Percentiles rank a stretch among this genome's conserved stretches.
Evolutionary conservation across 441 rosid species (phyloP).

Genomic region (Eutrema salsugineum): DNA sequence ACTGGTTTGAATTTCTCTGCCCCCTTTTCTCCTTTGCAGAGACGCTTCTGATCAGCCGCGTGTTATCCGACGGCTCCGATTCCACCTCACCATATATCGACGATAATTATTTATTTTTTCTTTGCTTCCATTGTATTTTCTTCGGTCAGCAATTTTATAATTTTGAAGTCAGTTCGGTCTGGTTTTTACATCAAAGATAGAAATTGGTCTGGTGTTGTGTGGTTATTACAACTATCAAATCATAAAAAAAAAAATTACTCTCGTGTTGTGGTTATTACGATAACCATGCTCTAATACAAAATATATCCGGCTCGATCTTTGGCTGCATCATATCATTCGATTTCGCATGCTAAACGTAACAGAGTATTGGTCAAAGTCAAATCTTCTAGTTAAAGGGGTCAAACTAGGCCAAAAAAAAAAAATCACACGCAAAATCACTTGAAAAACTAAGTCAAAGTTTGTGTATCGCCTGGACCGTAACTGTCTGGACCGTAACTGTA

Average conservation of each 20-base stretch:
- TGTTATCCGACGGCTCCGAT: constrained; percentile 30
- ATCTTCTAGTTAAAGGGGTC: not conserved
- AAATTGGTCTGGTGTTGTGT: no score
- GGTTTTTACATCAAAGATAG: not conserved
- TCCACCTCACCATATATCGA: not conserved
- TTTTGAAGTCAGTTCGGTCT: constrained; percentile 2
- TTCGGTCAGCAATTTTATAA: not conserved
- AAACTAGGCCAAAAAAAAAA: not conserved
- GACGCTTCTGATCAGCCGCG: constrained; percentile 25
- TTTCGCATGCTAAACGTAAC: not conserved
- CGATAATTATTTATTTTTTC: not conserved
- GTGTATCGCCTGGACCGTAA: not conserved
- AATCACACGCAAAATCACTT: not conserved
- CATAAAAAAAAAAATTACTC: no score
- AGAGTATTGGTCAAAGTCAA: not conserved
- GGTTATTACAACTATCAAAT: no score
- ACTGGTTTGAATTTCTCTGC: constrained; percentile 24
- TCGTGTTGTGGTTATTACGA: no score
- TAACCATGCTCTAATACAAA: not conserved
- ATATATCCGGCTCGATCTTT: not conserved
- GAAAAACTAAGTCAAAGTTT: not conserved
- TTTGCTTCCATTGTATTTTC: not conserved
- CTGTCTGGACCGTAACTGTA: not conserved
- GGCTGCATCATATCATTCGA: not conserved
- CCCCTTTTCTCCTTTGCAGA: not conserved